These are phyloP conservation scores for Pythium coloratum DNA, from an alignment of 352 stramenopile species.

Conservation along the genomic window DNA sequence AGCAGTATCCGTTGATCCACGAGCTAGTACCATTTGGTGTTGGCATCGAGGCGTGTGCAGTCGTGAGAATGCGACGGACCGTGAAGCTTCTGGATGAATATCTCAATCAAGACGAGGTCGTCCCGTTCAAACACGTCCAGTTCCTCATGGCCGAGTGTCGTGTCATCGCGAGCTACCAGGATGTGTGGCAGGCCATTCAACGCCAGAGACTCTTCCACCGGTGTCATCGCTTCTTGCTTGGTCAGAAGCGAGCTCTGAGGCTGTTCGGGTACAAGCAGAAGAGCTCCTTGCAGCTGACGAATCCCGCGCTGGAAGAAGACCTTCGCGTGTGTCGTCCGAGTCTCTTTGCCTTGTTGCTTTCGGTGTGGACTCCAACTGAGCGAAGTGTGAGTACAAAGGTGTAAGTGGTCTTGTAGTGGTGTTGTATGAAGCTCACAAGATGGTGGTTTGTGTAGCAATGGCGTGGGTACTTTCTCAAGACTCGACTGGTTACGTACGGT, in stretches of 20 bases:
- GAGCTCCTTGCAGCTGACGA: conserved; percentile 39
- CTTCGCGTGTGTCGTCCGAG: conserved; percentile 44
- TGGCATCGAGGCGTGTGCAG: conserved; percentile 34
- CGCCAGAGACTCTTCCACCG: conserved; percentile 37
- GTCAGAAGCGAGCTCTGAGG: conserved; percentile 50
- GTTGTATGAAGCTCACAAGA: background rate
- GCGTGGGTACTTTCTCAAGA: conserved; percentile 38
- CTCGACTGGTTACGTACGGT: conserved; percentile 39
- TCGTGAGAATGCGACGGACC: conserved; percentile 18
- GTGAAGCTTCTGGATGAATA: conserved; percentile 51
- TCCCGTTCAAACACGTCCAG: conserved; percentile 39
- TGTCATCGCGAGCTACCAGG: conserved; percentile 27
- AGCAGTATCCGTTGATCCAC: conserved; percentile 32
- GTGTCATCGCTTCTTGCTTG: conserved; percentile 44
- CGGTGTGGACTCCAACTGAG: conserved; percentile 36
- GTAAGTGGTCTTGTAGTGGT: background rate
- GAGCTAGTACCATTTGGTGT: conserved; percentile 51
- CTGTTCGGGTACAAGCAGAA: conserved; percentile 72
- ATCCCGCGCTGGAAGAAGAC: conserved; percentile 37
- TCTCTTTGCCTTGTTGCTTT: conserved; percentile 51
- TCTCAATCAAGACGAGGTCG: conserved; percentile 32
- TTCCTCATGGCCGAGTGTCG: conserved; percentile 59
- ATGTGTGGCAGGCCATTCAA: conserved; percentile 43
- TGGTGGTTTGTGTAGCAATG: conserved; percentile 35
- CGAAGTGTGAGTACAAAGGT: conserved; percentile 35